phyloP scores from a whole-genome alignment of 2,329 filamentous ascomycete species.

The Helminthosporium solani region DNA sequence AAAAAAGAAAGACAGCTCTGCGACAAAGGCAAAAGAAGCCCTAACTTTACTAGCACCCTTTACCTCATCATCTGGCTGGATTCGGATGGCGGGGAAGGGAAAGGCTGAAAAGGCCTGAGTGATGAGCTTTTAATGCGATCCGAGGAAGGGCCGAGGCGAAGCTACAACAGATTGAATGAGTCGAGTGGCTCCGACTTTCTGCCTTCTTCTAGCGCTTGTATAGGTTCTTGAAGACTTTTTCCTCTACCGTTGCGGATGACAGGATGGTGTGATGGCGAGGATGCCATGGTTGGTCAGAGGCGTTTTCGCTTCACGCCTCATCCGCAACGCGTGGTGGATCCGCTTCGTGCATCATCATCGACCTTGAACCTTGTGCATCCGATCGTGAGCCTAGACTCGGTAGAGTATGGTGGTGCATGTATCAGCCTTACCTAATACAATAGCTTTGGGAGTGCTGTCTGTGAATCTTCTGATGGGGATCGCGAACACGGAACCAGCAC shows the following conservation, averaged over 20 bases:
- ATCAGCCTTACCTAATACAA: neutral
- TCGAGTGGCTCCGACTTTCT: neutral
- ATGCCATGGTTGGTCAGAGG: neutral
- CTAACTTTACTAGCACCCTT: conserved; percentile 1
- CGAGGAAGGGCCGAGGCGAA: conserved; percentile 27
- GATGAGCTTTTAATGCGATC: too few relatives aligned
- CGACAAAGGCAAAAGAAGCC: neutral
- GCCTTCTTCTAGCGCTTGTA: too few relatives aligned
- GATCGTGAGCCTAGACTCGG: neutral
- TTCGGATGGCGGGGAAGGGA: conserved; percentile 37
- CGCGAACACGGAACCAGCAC: too few relatives aligned
- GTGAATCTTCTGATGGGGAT: neutral
- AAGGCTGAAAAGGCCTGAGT: neutral
- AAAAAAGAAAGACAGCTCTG: neutral
- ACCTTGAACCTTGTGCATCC: neutral
- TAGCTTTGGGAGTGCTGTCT: neutral
- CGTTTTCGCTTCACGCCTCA: neutral
- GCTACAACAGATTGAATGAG: neutral
- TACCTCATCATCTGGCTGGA: conserved; percentile 36
- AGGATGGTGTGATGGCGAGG: too few relatives aligned
- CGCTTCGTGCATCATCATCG: neutral
- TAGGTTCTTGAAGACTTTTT: too few relatives aligned
- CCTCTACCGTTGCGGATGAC: too few relatives aligned
- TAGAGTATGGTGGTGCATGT: neutral
- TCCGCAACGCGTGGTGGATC: neutral